phyloP scores from a whole-genome alignment of 2,329 filamentous ascomycete species.

The Fusarium musae region DNA sequence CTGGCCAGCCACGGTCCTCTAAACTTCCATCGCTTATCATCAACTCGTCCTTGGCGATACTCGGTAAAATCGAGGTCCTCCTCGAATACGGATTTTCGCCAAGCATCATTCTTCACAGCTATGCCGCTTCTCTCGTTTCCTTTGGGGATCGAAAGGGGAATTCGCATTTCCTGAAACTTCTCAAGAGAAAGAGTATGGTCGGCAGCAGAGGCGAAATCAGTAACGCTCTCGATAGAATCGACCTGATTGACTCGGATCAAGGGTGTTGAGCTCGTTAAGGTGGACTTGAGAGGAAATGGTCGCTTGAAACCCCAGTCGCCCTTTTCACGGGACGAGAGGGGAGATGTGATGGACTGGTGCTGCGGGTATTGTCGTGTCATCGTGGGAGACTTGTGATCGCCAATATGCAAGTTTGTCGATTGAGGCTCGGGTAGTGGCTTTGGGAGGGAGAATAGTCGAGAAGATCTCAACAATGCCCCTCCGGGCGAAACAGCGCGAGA shows the following conservation, averaged over 20 bases:
- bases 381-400: conserved; percentile 51
- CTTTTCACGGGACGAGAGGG: conserved; percentile 74
- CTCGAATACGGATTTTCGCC: conserved; percentile 68
- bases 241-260: conserved; percentile 80
- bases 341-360: conserved; percentile 83
- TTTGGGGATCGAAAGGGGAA: conserved; percentile 72
- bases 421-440: conserved; percentile 75
- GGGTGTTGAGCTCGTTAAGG: conserved; percentile 77
- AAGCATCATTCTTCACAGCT: conserved; percentile 34
- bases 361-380: conserved; percentile 81
- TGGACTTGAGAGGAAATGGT: conserved; percentile 80
- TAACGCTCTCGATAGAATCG: conserved; percentile 88
- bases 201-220: conserved; percentile 85
- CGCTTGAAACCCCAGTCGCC: conserved; percentile 97
- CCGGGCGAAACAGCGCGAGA: conserved; percentile 64
- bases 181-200: conserved; percentile 83
- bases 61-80: conserved; percentile 65
- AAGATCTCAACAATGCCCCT: conserved; percentile 80
- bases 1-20: conserved; percentile 73
- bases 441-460: conserved; percentile 90
- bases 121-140: conserved; percentile 35
- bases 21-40: conserved; percentile 72
- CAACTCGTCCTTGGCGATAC: conserved; percentile 49
- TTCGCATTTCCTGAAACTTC: conserved; percentile 86
- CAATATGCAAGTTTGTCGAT: conserved; percentile 54